Evolutionary conservation across 1,139 yeast genomes (phyloP), one percentile per base, ranked within the genome.

Genomic region (Suhomyces bribrorum): DNA sequence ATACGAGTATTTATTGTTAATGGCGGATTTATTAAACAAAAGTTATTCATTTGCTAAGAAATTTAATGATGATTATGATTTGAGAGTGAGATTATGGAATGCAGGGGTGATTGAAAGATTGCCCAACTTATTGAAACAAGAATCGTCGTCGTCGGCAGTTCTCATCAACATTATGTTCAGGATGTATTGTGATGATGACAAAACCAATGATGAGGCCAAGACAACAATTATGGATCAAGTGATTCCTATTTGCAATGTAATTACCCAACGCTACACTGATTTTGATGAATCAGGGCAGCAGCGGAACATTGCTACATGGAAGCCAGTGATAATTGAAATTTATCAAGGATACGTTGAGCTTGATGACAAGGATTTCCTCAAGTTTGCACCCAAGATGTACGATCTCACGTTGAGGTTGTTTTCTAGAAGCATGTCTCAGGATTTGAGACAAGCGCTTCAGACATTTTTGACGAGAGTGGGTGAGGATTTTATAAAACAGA

Each of bases 41-140:
- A 86, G 96, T 44, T 90, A 87, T 64, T 69, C 75, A 41, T 92
- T 94, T 65, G 87, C 98, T 5, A 79, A 84, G 50, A 79, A 75
- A 43, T 94, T 94, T 70, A 94, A 94, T 59, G 92, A 83, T 46
- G 89, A 94, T 61, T 84, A 86, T 57, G 92, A 88, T 41, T 70
- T 92, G 48, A 73, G 99, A 48, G 85, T 86, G 14, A 72, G 95
- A 47, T 70, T 94, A 34, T 90, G 95, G 83, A 86, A 88, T 55
- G 88, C 94, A 7, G 96, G 97, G 2, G 83, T 89, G 26, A 92
- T 90, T 65, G 95, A 88, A 54, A 85, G 92, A 56, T 73, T 90
- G 45, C 98, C 99, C 15, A 94, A 92, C 55, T 68, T 94, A 50
- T 69, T 90, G 50, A 86, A 87, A 52, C 98, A 94, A 62, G 98